Conservation (phyloP, 345 rosid genomes). For the Camelina sativa region DNA sequence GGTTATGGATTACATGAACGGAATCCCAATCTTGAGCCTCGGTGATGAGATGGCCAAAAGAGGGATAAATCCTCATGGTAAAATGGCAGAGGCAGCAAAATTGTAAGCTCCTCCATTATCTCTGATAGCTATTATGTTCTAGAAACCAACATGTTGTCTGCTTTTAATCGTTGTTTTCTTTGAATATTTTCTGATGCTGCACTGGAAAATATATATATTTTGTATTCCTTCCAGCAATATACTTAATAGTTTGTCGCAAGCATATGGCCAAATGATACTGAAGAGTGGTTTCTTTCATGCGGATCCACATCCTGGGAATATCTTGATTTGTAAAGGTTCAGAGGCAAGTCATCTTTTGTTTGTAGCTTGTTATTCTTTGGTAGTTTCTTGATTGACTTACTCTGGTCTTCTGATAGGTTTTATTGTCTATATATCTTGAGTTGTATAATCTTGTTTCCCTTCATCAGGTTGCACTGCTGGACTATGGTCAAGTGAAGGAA, state of each 20-base stretch:
- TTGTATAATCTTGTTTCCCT: slow-evolving; percentile 35
- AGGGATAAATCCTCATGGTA: slow-evolving; percentile 86
- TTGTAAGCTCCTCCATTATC: slow-evolving; percentile 65
- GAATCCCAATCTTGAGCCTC: slow-evolving; percentile 89
- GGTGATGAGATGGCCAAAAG: slow-evolving; percentile 89
- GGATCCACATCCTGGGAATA: slow-evolving; percentile 99
- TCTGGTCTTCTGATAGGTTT: slow-evolving; percentile 10
- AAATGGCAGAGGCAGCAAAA: slow-evolving; percentile 84
- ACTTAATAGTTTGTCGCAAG: slow-evolving; percentile 80
- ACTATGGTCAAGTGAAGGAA: slow-evolving; percentile 98
- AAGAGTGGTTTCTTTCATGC: slow-evolving; percentile 99
- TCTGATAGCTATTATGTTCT: slow-evolving; percentile 34
- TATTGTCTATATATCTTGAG: not conserved
- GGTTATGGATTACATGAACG: slow-evolving; percentile 79
- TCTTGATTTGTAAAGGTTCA: slow-evolving; percentile 91
- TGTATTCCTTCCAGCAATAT: slow-evolving; percentile 60
- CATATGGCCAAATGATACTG: slow-evolving; percentile 97
- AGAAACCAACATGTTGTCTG: slow-evolving; percentile 11
- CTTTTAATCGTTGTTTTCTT: not conserved
- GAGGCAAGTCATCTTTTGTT: slow-evolving; percentile 63
- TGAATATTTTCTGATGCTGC: slow-evolving; percentile 24
- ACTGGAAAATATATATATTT: not conserved
- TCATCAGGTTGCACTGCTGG: slow-evolving; percentile 85
- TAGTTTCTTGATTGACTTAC: not conserved
- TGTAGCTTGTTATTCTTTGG: not conserved